Conservation (phyloP, 495 filamentous ascomycete species). For the Penicillium tannophilum region DNA sequence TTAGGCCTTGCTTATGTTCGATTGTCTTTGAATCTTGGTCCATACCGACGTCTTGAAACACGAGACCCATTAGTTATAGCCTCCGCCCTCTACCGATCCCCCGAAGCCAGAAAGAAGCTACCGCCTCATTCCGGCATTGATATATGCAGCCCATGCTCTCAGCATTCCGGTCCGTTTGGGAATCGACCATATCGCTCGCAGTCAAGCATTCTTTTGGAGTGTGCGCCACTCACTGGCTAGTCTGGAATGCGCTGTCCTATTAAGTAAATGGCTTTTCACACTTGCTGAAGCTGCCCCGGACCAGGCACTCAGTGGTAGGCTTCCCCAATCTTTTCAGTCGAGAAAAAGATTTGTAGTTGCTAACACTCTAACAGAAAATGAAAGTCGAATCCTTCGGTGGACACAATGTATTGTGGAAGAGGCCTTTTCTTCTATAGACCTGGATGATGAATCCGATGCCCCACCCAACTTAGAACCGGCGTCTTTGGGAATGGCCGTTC, state of each 20-base stretch:
- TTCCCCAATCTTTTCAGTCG: background rate
- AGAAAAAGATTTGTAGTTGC: background rate
- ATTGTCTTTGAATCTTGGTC: conserved; percentile 39
- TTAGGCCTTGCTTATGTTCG: conserved; percentile 45
- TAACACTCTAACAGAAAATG: conserved; percentile 33
- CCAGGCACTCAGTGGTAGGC: conserved; percentile 37
- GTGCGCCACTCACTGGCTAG: conserved; percentile 51
- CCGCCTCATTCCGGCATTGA: conserved; percentile 40
- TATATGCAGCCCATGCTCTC: conserved; percentile 43
- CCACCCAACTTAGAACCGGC: conserved; percentile 30
- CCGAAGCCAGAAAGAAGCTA: conserved; percentile 40
- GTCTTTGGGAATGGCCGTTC: conserved; percentile 35
- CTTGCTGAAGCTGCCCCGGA: conserved; percentile 34
- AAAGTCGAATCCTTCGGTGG: conserved; percentile 43
- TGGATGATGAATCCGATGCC: conserved; percentile 32
- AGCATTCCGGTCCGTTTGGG: conserved; percentile 44
- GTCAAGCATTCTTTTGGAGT: conserved; percentile 52
- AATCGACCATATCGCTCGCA: conserved; percentile 47
- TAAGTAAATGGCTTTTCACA: conserved; percentile 52
- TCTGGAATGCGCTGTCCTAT: conserved; percentile 50
- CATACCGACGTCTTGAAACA: conserved; percentile 40
- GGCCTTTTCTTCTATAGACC: conserved; percentile 40
- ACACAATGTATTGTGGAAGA: conserved; percentile 42
- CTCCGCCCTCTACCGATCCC: conserved; percentile 30
- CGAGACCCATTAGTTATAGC: conserved; percentile 40